Conservation (phyloP, 2,329 filamentous ascomycete genomes). For the Sodiomyces alkalinus region DNA sequence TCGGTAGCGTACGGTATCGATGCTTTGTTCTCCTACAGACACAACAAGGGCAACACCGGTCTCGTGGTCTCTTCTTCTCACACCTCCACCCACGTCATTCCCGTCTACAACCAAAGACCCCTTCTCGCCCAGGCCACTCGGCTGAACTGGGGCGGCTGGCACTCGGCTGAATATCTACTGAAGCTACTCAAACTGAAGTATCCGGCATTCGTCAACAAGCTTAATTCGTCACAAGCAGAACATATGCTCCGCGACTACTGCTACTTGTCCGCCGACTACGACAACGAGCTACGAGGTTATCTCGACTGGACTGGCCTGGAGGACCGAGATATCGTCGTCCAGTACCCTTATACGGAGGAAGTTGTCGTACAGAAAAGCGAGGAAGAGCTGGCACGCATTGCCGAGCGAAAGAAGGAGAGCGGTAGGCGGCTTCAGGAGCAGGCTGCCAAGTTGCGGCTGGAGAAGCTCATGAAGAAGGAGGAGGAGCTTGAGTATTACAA, state of each 20-base stretch:
- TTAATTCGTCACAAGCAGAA: constrained; percentile 77
- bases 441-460: constrained; percentile 90
- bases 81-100: constrained; percentile 88
- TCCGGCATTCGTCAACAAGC: constrained; percentile 71
- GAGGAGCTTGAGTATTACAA: constrained; percentile 91
- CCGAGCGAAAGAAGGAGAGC: constrained; percentile 90
- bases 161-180: constrained; percentile 78
- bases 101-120: constrained; percentile 75
- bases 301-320: constrained; percentile 88
- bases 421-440: constrained; percentile 86
- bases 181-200: constrained; percentile 89
- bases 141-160: constrained; percentile 87
- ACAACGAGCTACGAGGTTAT: constrained; percentile 58
- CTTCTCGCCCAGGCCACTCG: constrained; percentile 74
- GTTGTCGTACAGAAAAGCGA: constrained; percentile 82
- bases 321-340: constrained; percentile 74
- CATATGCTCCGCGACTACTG: constrained; percentile 78
- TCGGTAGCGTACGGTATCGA: constrained; percentile 91
- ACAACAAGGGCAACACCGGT: constrained; percentile 79
- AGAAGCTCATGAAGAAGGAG: constrained; percentile 91
- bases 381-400: constrained; percentile 78
- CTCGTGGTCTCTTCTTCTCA: constrained; percentile 85
- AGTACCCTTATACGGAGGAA: constrained; percentile 89
- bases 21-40: constrained; percentile 86
- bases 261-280: constrained; percentile 76